Percentiles rank a stretch among this genome's conserved stretches.
phyloP scores from a whole-genome alignment of 345 rosid genomes.

The Abelmoschus esculentus region DNA sequence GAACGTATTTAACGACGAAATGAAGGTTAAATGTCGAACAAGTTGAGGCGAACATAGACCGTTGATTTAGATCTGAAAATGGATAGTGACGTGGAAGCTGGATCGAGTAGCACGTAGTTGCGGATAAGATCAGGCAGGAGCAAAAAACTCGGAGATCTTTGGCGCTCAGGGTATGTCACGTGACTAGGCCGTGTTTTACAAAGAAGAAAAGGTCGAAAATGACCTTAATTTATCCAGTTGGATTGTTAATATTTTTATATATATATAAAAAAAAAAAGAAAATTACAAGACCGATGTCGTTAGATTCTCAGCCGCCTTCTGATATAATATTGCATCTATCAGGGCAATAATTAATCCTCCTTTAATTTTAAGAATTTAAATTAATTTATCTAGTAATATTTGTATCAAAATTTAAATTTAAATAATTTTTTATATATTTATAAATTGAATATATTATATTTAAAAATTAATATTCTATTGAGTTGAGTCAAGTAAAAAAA shows the following conservation, averaged over 20 bases:
- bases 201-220: conserved; percentile 6
- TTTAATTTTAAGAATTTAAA: not conserved
- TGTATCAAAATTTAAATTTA: too few relatives aligned
- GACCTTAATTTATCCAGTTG: conserved; percentile 17
- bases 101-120: conserved; percentile 29
- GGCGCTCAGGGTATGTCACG: conserved; percentile 22
- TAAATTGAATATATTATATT: too few relatives aligned
- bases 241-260: not conserved
- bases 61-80: conserved; percentile 24
- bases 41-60: conserved; percentile 22
- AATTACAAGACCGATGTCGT: conserved; percentile 12
- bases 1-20: conserved; percentile 26
- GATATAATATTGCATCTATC: conserved; percentile 3
- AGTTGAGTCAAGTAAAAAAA: too few relatives aligned
- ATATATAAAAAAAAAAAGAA: not conserved
- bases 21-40: conserved; percentile 6
- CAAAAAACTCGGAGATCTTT: conserved; percentile 19
- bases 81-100: conserved; percentile 27
- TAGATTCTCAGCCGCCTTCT: conserved; percentile 23
- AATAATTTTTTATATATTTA: too few relatives aligned
- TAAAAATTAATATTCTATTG: too few relatives aligned
- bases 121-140: conserved; percentile 51
- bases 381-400: too few relatives aligned
- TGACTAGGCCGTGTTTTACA: conserved; percentile 14
- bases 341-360: not conserved